A percentile compares a stretch with the other conserved stretches of the same genome.
phyloP scores from a whole-genome alignment of 208 protist genomes.

The Leishmania arabica region DNA sequence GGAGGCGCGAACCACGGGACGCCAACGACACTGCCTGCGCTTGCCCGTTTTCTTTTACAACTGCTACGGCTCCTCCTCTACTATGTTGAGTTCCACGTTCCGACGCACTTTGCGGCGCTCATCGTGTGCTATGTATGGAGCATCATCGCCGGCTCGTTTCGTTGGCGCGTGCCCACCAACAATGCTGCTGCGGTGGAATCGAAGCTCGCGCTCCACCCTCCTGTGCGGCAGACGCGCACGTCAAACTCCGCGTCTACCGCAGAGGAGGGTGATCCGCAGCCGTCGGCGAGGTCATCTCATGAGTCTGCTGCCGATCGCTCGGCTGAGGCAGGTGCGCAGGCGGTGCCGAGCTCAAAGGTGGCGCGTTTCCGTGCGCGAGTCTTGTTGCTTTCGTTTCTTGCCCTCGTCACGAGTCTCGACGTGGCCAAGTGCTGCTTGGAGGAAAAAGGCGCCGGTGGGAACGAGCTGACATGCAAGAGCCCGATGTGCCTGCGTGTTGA shows the following conservation, averaged over 20 bases:
- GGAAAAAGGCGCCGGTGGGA: slow-evolving; percentile 35
- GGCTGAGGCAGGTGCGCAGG: neutral
- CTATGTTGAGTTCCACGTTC: slow-evolving; percentile 76
- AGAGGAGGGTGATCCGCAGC: neutral
- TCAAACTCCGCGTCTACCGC: neutral
- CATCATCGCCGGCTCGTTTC: slow-evolving; percentile 51
- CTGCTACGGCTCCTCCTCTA: slow-evolving; percentile 20
- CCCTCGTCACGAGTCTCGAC: slow-evolving; percentile 37
- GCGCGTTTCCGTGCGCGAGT: slow-evolving; percentile 47
- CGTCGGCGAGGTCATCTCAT: neutral
- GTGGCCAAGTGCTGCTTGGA: slow-evolving; percentile 33
- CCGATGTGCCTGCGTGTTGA: slow-evolving; percentile 35
- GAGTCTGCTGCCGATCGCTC: neutral
- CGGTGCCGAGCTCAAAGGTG: slow-evolving; percentile 18
- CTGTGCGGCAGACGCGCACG: neutral
- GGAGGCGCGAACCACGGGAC: neutral
- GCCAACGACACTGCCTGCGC: neutral
- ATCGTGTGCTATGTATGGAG: slow-evolving; percentile 68
- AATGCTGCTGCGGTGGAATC: neutral
- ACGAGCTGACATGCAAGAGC: slow-evolving; percentile 33
- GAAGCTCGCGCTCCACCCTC: neutral
- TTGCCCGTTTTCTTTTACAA: neutral
- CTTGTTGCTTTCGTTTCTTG: slow-evolving; percentile 31
- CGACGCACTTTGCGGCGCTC: slow-evolving; percentile 68
- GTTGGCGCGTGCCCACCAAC: slow-evolving; percentile 12